These are phyloP conservation scores for Sicyos baderoa DNA, from an alignment of 306 rosid species.

Conservation along the genomic window DNA sequence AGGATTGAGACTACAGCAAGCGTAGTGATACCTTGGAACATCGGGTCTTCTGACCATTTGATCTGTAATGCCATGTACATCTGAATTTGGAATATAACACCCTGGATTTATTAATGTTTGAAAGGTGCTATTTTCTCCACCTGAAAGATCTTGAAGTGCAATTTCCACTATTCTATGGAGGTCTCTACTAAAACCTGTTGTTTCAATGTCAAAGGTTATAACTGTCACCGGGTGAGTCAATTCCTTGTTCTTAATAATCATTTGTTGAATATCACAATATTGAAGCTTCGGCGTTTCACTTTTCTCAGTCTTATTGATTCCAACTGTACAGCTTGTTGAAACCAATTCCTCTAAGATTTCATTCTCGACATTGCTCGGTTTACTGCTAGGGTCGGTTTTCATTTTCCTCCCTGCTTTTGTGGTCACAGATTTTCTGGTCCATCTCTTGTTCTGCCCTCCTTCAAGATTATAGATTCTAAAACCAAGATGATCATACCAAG, in stretches of 20 bases:
- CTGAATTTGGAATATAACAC: conserved; percentile 39
- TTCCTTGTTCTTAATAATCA: conserved; percentile 50
- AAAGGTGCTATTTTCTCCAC: conserved; percentile 83
- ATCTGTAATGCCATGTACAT: conserved; percentile 51
- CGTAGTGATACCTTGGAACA: conserved; percentile 69
- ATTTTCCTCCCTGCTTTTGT: conserved; percentile 51
- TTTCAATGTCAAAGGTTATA: conserved; percentile 65
- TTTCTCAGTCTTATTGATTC: conserved; percentile 41
- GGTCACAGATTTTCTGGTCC: conserved; percentile 63
- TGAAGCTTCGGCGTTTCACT: conserved; percentile 44
- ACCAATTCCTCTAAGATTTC: conserved; percentile 47
- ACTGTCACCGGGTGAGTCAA: conserved; percentile 44
- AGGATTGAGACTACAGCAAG: conserved; percentile 12
- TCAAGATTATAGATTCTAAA: conserved; percentile 43
- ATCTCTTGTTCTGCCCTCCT: conserved; percentile 51
- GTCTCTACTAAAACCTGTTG: conserved; percentile 62
- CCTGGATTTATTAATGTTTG: conserved; percentile 83
- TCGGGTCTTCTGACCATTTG: conserved; percentile 51
- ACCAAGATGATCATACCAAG: conserved; percentile 35
- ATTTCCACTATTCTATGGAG: conserved; percentile 58
- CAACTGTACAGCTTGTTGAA: conserved; percentile 37
- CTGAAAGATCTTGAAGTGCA: conserved; percentile 69
- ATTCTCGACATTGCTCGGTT: conserved; percentile 36
- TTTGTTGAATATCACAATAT: conserved; percentile 35
- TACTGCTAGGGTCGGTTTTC: conserved; percentile 30